These are phyloP conservation scores for Prunus persica DNA, from an alignment of 306 rosid genomes.

Conservation along the genomic window DNA sequence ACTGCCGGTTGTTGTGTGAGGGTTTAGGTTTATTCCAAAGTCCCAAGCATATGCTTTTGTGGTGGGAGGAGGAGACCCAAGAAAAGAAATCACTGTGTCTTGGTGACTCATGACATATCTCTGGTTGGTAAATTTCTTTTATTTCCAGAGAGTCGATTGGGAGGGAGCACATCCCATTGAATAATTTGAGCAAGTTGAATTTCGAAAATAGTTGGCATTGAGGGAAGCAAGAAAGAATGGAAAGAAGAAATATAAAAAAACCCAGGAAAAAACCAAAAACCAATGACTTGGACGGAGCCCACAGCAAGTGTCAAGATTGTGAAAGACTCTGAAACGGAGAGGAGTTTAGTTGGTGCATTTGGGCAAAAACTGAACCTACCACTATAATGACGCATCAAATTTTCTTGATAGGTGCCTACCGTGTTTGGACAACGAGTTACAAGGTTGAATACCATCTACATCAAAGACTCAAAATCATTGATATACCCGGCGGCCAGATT, in stretches of 20 bases:
- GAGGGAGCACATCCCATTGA: neutral
- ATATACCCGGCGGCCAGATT: too few relatives aligned
- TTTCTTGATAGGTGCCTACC: neutral
- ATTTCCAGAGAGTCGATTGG: neutral
- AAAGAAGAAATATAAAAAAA: neutral
- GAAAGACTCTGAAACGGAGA: neutral
- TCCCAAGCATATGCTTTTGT: neutral
- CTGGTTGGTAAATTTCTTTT: neutral
- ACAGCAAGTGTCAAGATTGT: neutral
- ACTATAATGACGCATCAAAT: neutral
- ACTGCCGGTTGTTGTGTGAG: neutral
- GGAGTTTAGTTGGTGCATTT: neutral
- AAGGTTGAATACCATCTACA: too few relatives aligned
- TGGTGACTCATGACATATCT: neutral
- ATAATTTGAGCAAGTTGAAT: neutral
- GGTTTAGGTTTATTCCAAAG: neutral
- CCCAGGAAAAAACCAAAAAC: neutral
- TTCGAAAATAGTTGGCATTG: neutral
- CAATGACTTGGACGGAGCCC: neutral
- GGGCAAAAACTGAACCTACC: neutral
- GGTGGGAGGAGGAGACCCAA: neutral
- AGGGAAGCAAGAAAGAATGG: neutral
- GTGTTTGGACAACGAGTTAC: neutral
- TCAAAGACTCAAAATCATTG: too few relatives aligned
- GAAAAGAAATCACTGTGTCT: neutral